These are phyloP conservation scores for Bondarzewia mesenterica DNA, from an alignment of 1,284 basidiomycete species.

Conservation along the genomic window DNA sequence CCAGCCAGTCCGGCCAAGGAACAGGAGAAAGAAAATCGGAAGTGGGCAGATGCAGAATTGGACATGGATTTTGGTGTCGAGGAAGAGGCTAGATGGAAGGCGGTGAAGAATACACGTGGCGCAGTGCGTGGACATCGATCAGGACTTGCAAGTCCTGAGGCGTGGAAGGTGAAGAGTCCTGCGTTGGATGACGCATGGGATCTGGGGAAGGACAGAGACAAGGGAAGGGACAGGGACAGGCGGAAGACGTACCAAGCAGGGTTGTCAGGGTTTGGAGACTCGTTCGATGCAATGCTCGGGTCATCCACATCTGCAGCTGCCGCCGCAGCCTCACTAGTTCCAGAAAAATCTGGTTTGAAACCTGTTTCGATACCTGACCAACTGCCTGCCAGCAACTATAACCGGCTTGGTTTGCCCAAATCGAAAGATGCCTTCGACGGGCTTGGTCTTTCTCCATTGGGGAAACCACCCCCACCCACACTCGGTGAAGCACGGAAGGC, in stretches of 20 bases:
- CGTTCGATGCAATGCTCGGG: slow-evolving; percentile 26
- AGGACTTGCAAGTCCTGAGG: slow-evolving; percentile 22
- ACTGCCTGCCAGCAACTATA: slow-evolving; percentile 2
- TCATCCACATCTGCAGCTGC: slow-evolving; percentile 12
- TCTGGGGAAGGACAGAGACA: slow-evolving; percentile 19
- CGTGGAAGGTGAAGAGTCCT: slow-evolving; percentile 21
- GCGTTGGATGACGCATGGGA: slow-evolving; percentile 41
- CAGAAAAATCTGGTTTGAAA: slow-evolving; percentile 2
- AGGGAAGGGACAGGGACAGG: slow-evolving; percentile 12
- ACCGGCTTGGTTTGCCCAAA: slow-evolving; percentile 9
- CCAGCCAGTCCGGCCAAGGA: slow-evolving; percentile 32
- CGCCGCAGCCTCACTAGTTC: slow-evolving; percentile 9
- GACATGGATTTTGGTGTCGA: slow-evolving; percentile 28
- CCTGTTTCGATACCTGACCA: slow-evolving; percentile 7
- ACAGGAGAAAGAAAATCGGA: slow-evolving; percentile 27
- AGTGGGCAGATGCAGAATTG: too few relatives aligned
- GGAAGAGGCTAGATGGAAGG: slow-evolving; percentile 49
- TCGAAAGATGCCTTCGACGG: slow-evolving; percentile 73
- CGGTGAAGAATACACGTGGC: slow-evolving; percentile 20
- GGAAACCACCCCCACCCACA: slow-evolving; percentile 46
- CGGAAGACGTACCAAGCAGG: slow-evolving; percentile 23
- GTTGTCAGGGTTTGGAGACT: slow-evolving; percentile 50
- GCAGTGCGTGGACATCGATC: slow-evolving; percentile 28
- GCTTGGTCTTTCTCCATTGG: slow-evolving; percentile 42
- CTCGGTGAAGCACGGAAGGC: slow-evolving; percentile 68